Percentiles rank a stretch among this genome's conserved stretches.
Conservation (phyloP, 2,329 filamentous ascomycete genomes). For the Trichoderma asperellum region DNA sequence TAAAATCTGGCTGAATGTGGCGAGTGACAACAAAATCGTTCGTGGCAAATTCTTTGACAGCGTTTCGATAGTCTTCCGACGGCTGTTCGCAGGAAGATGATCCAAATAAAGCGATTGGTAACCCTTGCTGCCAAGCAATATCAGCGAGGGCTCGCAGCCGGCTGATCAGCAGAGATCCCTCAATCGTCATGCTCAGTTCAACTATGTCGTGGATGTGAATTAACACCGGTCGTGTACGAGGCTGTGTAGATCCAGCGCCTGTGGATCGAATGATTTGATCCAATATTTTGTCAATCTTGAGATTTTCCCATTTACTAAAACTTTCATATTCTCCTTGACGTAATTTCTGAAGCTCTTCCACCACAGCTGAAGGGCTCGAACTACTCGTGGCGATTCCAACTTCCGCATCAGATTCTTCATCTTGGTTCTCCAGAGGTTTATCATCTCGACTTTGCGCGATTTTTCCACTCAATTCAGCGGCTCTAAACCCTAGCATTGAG, state of each 20-base stretch:
- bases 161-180: conserved; percentile 70
- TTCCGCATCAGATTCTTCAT: conserved; percentile 44
- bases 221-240: conserved; percentile 59
- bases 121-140: conserved; percentile 70
- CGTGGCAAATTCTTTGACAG: conserved; percentile 45
- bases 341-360: conserved; percentile 52
- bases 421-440: conserved; percentile 38
- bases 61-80: conserved; percentile 48
- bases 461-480: conserved; percentile 59
- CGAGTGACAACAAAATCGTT: conserved; percentile 49
- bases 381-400: conserved; percentile 39
- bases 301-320: conserved; percentile 60
- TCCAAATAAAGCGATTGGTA: conserved; percentile 77
- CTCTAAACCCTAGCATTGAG: conserved; percentile 60
- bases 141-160: conserved; percentile 74
- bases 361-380: conserved; percentile 38
- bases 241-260: conserved; percentile 41
- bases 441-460: conserved; percentile 52
- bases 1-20: conserved; percentile 40
- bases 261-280: conserved; percentile 59
- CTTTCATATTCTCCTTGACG: conserved; percentile 45
- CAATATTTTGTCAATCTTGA: conserved; percentile 62
- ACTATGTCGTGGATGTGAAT: conserved; percentile 81
- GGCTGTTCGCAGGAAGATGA: conserved; percentile 65
- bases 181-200: conserved; percentile 70